Evolutionary conservation across 768 basidiomycete species (phyloP).

Genomic region (Agaricus subrufescens): DNA sequence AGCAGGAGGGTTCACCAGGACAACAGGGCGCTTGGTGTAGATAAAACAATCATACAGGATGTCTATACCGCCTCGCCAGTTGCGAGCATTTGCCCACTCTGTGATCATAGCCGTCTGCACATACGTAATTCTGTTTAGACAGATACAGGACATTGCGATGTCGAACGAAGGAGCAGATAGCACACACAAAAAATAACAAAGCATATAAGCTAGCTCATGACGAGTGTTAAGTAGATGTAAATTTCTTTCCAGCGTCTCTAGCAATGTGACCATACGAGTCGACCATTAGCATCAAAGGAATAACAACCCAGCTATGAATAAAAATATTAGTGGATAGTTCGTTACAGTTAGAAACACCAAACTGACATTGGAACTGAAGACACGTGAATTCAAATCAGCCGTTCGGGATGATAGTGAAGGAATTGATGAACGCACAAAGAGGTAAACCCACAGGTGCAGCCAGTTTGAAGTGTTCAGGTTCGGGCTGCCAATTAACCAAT

Average conservation of each 20-base stretch:
- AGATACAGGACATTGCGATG: too few species aligned
- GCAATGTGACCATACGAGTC: slow-evolving; percentile 76
- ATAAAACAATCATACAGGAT: too few species aligned
- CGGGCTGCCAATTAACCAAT: slow-evolving; percentile 75
- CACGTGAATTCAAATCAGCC: not conserved
- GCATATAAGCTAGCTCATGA: not conserved
- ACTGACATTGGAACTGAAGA: slow-evolving; percentile 66
- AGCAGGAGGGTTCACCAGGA: too few species aligned
- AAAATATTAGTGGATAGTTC: not conserved
- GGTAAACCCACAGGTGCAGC: slow-evolving; percentile 77
- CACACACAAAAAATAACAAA: not conserved
- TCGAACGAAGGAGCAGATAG: not conserved
- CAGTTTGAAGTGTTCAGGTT: slow-evolving; percentile 67
- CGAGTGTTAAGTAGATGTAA: slow-evolving; percentile 13
- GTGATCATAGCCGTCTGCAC: too few species aligned
- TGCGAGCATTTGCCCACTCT: too few species aligned
- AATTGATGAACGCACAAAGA: slow-evolving; percentile 48
- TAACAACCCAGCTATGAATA: slow-evolving; percentile 64
- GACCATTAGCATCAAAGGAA: slow-evolving; percentile 72
- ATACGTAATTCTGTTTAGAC: too few species aligned
- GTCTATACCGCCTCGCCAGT: too few species aligned
- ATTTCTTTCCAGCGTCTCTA: slow-evolving; percentile 22
- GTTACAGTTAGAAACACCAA: not conserved
- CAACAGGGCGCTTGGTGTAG: too few species aligned
- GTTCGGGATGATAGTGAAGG: not conserved